Base-by-base conservation (phyloP, 148 eudicot genomes). In the Vaccinium corymbosum region DNA sequence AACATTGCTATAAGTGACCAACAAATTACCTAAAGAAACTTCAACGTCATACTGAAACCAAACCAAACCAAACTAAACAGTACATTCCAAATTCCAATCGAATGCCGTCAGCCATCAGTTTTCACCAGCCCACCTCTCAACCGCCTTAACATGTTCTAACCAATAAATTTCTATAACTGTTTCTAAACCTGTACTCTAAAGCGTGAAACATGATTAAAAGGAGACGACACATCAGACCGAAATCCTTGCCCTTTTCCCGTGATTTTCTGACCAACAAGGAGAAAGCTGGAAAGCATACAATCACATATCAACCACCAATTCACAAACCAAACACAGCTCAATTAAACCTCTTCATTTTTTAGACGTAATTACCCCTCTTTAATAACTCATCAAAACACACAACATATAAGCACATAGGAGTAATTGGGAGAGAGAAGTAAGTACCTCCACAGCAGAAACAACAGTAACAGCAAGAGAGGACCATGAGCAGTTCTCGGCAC, bases 361-460 rank as follows among this genome's bases (percentile, higher is more conserved):
- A 42, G 46, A 42, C 46, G 6, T 5, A 42, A 42, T 42, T 42
- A 42, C 46, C 46, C 55, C 15, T 8, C 55, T 52, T 52, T 52
- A 52, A 4, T 12, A 59, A 12, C 42, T 59, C 82, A 57, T 5
- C 46, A 79, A 77, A 27, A 32, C 3, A 32, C 48, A 7, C 46
- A 80, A 42, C 5, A 7, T 14, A 25, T 19, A 35, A 15, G 20
- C 17, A 56, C 3, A 10, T 52, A 78, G 12, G 12, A 48, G 42
- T 20, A 27, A 72, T 7, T 4, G 48, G 74, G 68, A 61, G 52
- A 52, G 77, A 82, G 81, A 29, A 20, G 29, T 11, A 75, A 6
- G 66, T 87, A 93, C 95, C 91, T 88, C 93, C 95, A 87, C 91
- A 90, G 88, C 93, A 89, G 88, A 87, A 91, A 70, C 91, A 89